Percentiles rank a stretch among this genome's conserved stretches.
Evolutionary conservation across 352 stramenopile species (phyloP).

Genomic region (Pythium grandisporangium): DNA sequence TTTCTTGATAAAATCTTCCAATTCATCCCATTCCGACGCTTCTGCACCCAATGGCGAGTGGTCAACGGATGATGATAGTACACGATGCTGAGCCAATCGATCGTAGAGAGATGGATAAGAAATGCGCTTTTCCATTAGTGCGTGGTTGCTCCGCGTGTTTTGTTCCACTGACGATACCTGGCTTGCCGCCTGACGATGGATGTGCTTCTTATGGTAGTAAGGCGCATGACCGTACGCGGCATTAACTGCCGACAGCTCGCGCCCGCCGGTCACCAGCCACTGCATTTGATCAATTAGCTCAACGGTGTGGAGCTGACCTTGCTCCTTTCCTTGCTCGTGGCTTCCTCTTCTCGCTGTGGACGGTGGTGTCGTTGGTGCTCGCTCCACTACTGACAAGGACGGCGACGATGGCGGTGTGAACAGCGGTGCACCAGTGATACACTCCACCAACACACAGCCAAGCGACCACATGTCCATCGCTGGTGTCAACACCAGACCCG

Average conservation of each 20-base stretch:
- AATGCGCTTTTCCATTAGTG: too few relatives aligned
- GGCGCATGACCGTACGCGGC: slow-evolving; percentile 3
- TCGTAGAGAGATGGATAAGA: too few relatives aligned
- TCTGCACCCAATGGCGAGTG: too few relatives aligned
- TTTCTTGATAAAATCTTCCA: slow-evolving; percentile 41
- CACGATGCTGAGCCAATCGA: too few relatives aligned
- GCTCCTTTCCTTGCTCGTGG: too few relatives aligned
- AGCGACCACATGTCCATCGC: slow-evolving; percentile 78
- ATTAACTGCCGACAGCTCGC: slow-evolving; percentile 2
- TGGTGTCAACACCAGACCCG: slow-evolving; percentile 37
- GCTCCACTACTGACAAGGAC: neutral
- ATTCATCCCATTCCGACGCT: slow-evolving; percentile 12
- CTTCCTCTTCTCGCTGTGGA: neutral
- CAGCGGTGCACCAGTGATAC: slow-evolving; percentile 36
- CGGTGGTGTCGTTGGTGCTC: too few relatives aligned
- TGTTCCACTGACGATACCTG: too few relatives aligned
- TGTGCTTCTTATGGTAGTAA: slow-evolving; percentile 7
- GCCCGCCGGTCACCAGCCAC: slow-evolving; percentile 2
- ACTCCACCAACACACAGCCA: slow-evolving; percentile 63
- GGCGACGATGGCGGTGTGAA: slow-evolving; percentile 20
- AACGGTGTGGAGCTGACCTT: too few relatives aligned
- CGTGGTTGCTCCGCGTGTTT: too few relatives aligned
- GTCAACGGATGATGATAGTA: too few relatives aligned
- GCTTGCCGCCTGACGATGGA: too few relatives aligned
- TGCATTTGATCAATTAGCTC: neutral